A percentile compares a stretch with the other conserved stretches of the same genome.
Evolutionary conservation across 306 rosid species (phyloP).

Genomic region (Sicyos edulis): DNA sequence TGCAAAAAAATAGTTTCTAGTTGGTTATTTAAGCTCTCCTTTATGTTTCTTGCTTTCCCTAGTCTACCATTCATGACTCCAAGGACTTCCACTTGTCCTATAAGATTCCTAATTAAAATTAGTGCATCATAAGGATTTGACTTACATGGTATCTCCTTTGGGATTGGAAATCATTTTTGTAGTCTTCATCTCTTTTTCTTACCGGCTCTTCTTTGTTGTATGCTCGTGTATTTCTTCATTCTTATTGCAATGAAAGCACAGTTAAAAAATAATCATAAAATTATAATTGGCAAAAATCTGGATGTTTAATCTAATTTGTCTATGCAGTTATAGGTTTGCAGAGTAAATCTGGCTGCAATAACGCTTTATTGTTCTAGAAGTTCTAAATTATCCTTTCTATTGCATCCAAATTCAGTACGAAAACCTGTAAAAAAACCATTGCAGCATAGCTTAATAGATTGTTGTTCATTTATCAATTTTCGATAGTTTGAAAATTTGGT

Average conservation of each 20-base stretch:
- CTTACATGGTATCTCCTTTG: not conserved
- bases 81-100: not conserved
- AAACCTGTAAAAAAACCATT: not conserved
- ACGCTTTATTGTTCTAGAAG: not conserved
- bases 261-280: not conserved
- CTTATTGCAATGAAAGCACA: too few species aligned
- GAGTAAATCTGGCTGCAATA: slow-evolving; percentile 11
- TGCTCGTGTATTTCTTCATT: too few species aligned
- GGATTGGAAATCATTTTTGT: too few species aligned
- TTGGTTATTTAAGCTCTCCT: too few species aligned
- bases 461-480: too few species aligned
- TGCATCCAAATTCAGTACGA: not conserved
- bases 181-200: too few species aligned
- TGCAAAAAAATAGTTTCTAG: too few species aligned
- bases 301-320: not conserved
- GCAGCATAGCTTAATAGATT: not conserved
- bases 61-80: not conserved
- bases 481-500: not conserved
- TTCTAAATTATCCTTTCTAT: not conserved
- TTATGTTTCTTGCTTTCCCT: too few species aligned
- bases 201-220: too few species aligned
- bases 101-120: not conserved
- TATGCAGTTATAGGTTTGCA: not conserved
- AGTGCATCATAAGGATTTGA: not conserved
- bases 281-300: not conserved